Evolutionary conservation across 2,329 filamentous ascomycete species (phyloP), one percentile per base, ranked within the genome.

Genomic region (Fusarium pseudonygamai): DNA sequence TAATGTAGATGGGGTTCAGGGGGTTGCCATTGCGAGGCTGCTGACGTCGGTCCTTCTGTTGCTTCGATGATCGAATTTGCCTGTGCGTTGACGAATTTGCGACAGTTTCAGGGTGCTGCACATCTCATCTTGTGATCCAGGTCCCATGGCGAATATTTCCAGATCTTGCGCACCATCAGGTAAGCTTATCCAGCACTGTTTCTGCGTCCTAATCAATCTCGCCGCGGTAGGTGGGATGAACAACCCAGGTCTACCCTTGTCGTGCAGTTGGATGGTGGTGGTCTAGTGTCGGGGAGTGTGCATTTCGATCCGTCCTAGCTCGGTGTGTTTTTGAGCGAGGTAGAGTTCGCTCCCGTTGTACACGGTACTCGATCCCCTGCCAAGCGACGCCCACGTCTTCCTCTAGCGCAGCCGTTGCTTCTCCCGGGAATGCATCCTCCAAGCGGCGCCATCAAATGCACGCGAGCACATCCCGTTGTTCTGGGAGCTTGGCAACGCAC

Each of bases 401-500:
- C 30, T 42, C 46, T 43, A 55, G 55, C 37, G 53, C 53, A 56
- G 50, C 67, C 58, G 60, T 61, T 72, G 57, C 49, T 56, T 67
- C 46, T 73, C 50, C 67, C 74, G 70, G 64, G 63, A 67, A 62
- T 70, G 63, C 60, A 75, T 55, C 73, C 69, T 52, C 75, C 72
- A 74, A 62, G 65, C 67, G 56, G 50, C 50, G 30, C 71, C 69
- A 63, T 45, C 59, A 46, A 53, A 63, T 72, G 75, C 69, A 73
- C 30, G 43, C 55, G 46, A 71, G 53, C 70, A 60, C 52, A 34
- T 66, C 34, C 66, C 52, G 56, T 64, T 58, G 50, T 60, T 74
- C 50, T 66, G 39, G 58, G 43, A 63, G 45, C 71, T 76, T 69
- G 75, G 75, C 68, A 70, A 36, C 49, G 72, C 74, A 77, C 75